Base-by-base conservation (phyloP, 805 yeast genomes). In the Kuraishia borneana region DNA sequence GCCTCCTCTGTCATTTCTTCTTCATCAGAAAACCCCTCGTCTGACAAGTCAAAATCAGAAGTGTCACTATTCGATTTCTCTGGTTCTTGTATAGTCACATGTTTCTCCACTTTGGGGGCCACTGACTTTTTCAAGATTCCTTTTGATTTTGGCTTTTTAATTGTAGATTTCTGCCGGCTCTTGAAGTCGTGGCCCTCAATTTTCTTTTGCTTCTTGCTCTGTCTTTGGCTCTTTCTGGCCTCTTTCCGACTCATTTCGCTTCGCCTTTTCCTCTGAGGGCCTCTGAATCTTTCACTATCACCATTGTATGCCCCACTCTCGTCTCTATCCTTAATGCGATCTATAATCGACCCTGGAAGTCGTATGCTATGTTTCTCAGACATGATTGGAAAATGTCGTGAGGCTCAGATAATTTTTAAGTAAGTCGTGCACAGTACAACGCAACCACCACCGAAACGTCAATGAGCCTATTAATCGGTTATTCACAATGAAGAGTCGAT, bases 271-370 rank as follows among this genome's bases (percentile, higher is more conserved):
- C 50, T 44, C 41, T 58, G 36, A 34, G 41, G 26, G 40, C 38
- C 19, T 44, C 40, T n/a, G 36, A 40, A 40, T 35, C 57, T 53
- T 29, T 58, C 42, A 25, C 44, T 49, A 36, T 58, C 62, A 17
- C 40, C 34, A n/a, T 40, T 59, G 34, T 63, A 63, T 10, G 46
- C 53, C 10, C 60, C 59, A 18, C 44, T 48, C 18, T 56, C 60
- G 8, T 48, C 61, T 9, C 46, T 54, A 14, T 48, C 50, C 26
- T 59, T 47, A 31, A 66, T 63, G 41, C 55, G 60, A 35, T 66
- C 70, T 22, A 66, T 45, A 30, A 66, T 42, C 18, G 47, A 53
- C 12, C 66, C 67, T 2, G 72, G 72, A 31, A 66, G 53, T 30
- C 57, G 54, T 29, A 64, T 58, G n/a, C 54, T 19, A 13, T 32